These are phyloP conservation scores for Marasmius fiardii DNA, from an alignment of 1,284 basidiomycete species.

Conservation along the genomic window DNA sequence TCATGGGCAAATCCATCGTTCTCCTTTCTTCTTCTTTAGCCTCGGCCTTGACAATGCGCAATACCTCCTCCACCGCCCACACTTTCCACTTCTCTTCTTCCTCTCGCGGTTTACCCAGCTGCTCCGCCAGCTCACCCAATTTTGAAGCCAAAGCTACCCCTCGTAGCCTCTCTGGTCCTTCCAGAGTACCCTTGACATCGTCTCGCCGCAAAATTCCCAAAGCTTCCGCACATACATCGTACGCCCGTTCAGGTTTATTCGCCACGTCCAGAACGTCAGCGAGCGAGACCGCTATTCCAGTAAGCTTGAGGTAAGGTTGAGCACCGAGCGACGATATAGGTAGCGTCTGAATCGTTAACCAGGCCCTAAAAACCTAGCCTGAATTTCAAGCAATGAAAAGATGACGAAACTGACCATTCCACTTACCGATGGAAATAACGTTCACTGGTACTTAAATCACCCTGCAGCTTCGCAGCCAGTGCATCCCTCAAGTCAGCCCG, in stretches of 20 bases:
- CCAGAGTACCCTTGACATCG: constrained; percentile 22
- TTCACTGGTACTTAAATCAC: constrained; percentile 53
- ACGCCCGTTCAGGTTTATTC: constrained; percentile 45
- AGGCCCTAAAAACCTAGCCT: constrained; percentile 46
- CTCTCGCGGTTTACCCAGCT: constrained; percentile 35
- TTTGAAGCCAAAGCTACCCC: constrained; percentile 64
- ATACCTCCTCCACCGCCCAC: constrained; percentile 59
- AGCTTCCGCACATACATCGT: constrained; percentile 45
- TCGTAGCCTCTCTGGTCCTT: constrained; percentile 50
- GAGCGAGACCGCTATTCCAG: constrained; percentile 66
- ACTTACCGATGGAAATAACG: constrained; percentile 53
- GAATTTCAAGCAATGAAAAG: background rate
- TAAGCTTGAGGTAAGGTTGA: constrained; percentile 62
- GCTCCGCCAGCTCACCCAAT: constrained; percentile 54
- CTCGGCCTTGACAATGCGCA: constrained; percentile 35
- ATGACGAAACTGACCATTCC: background rate
- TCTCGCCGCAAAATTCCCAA: constrained; percentile 32
- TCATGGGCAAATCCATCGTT: constrained; percentile 35
- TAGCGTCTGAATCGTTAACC: constrained; percentile 49
- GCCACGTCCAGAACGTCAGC: constrained; percentile 57
- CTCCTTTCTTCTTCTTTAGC: constrained; percentile 16
- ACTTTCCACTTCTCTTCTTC: constrained; percentile 61
- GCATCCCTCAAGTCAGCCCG: constrained; percentile 63
- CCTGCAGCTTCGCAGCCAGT: constrained; percentile 59
- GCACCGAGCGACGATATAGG: constrained; percentile 45